phyloP scores from a whole-genome alignment of 2,329 filamentous ascomycete species.

The Diaporthe sp. region DNA sequence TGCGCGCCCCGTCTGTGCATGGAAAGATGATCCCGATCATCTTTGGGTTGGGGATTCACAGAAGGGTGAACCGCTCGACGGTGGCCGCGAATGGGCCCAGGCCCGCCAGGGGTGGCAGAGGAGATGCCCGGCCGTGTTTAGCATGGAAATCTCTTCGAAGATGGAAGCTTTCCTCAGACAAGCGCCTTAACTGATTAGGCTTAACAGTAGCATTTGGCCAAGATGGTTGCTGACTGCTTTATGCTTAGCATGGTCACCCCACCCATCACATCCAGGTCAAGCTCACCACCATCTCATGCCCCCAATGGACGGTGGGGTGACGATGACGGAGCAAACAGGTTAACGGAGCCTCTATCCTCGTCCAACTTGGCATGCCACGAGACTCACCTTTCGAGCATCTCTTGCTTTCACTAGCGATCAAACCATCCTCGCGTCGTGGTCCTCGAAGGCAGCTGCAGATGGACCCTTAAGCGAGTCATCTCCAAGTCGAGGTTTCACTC shows the following conservation, averaged over 20 bases:
- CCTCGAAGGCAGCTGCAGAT: neutral
- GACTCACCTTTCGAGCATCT: conserved; percentile 5
- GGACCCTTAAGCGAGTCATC: conserved; percentile 17
- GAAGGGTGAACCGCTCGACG: conserved; percentile 3
- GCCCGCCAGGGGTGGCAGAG: conserved; percentile 1
- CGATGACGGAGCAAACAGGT: conserved; percentile 26
- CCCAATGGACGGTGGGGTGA: conserved; percentile 13
- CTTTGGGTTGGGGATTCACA: conserved; percentile 6
- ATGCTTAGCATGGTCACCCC: conserved; percentile 23
- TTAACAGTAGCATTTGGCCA: conserved; percentile 8
- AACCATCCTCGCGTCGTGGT: conserved; percentile 5
- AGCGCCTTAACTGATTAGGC: conserved; percentile 28
- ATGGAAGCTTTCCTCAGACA: conserved; percentile 32
- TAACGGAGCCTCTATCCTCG: conserved; percentile 13
- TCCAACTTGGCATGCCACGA: conserved; percentile 1
- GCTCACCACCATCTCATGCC: conserved; percentile 11
- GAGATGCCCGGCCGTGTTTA: conserved; percentile 23
- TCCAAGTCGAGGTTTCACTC: conserved; percentile 14
- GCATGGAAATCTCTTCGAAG: conserved; percentile 27
- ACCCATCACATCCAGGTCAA: conserved; percentile 7
- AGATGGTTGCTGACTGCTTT: conserved; percentile 13
- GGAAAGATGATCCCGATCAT: conserved; percentile 18
- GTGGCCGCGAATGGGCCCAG: conserved; percentile 7
- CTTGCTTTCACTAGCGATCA: neutral
- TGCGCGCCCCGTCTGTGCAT: conserved; percentile 36